Conservation (phyloP, 2,329 filamentous ascomycete genomes). For the Ophiostoma sp. region DNA sequence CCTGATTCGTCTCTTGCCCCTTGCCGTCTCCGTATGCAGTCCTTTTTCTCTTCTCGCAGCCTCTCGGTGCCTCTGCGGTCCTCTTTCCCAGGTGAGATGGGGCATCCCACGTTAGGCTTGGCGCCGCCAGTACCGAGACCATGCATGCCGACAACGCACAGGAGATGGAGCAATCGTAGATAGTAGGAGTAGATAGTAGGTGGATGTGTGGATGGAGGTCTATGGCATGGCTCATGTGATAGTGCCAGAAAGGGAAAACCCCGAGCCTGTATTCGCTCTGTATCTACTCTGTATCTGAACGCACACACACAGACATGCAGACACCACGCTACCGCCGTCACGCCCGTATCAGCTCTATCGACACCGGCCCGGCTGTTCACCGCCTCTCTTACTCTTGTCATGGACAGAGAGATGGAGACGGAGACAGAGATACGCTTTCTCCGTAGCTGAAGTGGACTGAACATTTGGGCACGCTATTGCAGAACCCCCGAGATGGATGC, state of each 20-base stretch:
- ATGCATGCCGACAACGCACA: not conserved
- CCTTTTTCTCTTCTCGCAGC: not conserved
- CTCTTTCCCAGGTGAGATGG: not conserved
- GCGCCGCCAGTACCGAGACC: not conserved
- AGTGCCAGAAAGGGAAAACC: not conserved
- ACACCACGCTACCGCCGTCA: not conserved
- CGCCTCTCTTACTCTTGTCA: not conserved
- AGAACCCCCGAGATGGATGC: not conserved
- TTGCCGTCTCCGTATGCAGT: not conserved
- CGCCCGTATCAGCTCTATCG: not conserved
- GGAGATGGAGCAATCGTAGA: not conserved
- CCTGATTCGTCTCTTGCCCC: not conserved
- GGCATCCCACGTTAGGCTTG: conserved; percentile 3
- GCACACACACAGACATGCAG: no score
- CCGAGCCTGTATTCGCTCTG: not conserved
- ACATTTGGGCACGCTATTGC: conserved; percentile 4
- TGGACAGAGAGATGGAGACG: not conserved
- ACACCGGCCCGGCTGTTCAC: not conserved
- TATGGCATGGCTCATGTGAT: conserved; percentile 1
- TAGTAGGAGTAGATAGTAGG: not conserved
- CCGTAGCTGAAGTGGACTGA: not conserved
- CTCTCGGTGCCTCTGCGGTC: not conserved
- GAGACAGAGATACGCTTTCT: not conserved
- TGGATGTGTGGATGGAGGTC: not conserved
- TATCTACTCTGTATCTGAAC: no score